These are phyloP conservation scores for Alisma plantagoaquatica DNA, from an alignment of 106 monocot genomes.

Conservation along the genomic window DNA sequence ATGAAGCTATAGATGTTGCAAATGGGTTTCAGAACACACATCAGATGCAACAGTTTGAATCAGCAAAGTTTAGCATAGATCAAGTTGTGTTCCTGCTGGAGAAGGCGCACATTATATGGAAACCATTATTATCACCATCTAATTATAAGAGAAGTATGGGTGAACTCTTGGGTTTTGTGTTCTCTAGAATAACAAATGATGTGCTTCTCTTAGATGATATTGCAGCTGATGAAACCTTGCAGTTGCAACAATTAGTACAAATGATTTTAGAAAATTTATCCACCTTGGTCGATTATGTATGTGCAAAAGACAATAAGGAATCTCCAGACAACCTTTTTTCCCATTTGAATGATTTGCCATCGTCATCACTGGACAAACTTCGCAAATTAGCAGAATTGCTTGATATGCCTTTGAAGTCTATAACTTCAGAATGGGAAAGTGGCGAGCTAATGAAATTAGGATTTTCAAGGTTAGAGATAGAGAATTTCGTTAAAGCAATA, in stretches of 20 bases:
- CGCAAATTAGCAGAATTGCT: conserved; percentile 86
- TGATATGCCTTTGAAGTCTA: conserved; percentile 86
- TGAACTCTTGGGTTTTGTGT: conserved; percentile 44
- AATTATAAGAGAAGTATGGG: conserved; percentile 65
- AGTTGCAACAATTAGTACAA: conserved; percentile 81
- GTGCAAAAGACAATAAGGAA: conserved; percentile 23
- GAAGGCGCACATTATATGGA: conserved; percentile 79
- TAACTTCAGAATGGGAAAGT: conserved; percentile 71
- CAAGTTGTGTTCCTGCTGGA: no score
- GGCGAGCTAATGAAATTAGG: conserved; percentile 60
- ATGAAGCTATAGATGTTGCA: conserved; percentile 83
- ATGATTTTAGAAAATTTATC: conserved; percentile 62
- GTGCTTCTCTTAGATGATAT: conserved; percentile 91
- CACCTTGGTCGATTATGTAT: conserved; percentile 44
- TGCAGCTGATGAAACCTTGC: conserved; percentile 90
- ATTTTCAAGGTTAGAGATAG: conserved; percentile 83
- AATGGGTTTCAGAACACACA: conserved; percentile 95
- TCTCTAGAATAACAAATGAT: conserved; percentile 67
- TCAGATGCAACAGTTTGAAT: conserved; percentile 60
- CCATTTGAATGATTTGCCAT: conserved; percentile 32
- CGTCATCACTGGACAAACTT: conserved; percentile 62
- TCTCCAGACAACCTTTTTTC: conserved; percentile 10
- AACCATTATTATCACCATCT: conserved; percentile 48
- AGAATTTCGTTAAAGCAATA: no score
- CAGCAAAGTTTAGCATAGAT: conserved; percentile 70